Base-by-base conservation (phyloP, 2,329 filamentous ascomycete species). In the Tolypocladium nubicola region DNA sequence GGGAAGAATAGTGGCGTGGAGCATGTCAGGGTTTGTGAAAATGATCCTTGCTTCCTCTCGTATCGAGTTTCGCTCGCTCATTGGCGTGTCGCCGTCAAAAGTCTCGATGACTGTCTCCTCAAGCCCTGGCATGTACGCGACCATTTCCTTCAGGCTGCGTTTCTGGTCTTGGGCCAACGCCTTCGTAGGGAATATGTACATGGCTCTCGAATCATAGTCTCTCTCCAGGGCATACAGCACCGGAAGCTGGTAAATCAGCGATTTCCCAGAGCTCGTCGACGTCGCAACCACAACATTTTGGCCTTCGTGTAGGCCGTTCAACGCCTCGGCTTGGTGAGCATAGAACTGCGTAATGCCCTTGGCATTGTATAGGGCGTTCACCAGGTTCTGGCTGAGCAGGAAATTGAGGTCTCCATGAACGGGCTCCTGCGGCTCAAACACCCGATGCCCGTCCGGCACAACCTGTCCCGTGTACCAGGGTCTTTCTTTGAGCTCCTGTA, bases 101-200 rank as follows among this genome's bases (percentile, higher is more conserved):
- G 94, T 97, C 67, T 97, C 94, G 2, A 97, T 90, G 21, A 95
- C 75, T 0, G 85, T 76, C 47, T 89, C 79, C 66, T 91, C 85
- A 26, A 97, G 72, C 0, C 85, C 86, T 1, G 87, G 82, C 80
- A 99, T 89, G 65, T 88, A 96, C 1, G 81, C 75, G 60, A 97
- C 76, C 67, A 97, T 81, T 56, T 96, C 90, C 65, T 89, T 89
- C 68, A 99, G 76, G 63, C 91, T 96, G 63, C 91, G 82, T 64
- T 87, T 85, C 71, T 99, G 94, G 71, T 99, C 94, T 69, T 99
- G 94, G 0, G 94, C 93, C 19, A 99, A 75, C 1, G 94, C 94
- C 73, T 99, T 99, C 0, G 94, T 99, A 0, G 94, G 94, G 60
- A 99, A 99, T 40, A 99, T 96, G 69, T 97, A 97, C 86, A 99